Base-by-base conservation (phyloP, 257 asterid species). In the Orobanche coerulescens region DNA sequence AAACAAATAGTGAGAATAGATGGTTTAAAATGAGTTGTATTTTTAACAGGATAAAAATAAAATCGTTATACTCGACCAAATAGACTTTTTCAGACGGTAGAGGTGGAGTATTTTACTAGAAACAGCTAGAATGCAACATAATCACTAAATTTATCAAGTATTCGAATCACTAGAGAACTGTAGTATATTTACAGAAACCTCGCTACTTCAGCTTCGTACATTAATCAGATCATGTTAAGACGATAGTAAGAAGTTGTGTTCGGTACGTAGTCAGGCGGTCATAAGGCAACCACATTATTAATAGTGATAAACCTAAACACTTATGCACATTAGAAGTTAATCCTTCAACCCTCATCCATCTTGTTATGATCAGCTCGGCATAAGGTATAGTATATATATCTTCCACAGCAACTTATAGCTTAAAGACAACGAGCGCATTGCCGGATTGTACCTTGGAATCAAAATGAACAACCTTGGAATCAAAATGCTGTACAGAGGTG, bases 401-500 rank as follows among this genome's bases (percentile, higher is more conserved):
- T 46, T 67, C 51, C 65, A 68, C 54, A 54, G 69, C 64, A 48
- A 69, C 50, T 26, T 42, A 51, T 40, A 47, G 28, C 65, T 69
- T 46, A 67, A 66, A 72, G 62, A 60, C 59, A 9, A 51, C 25
- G 71, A 68, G 25, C 20, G 54, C 14, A 43, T 43, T 2, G 15
- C 28, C 54, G 8, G 28, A 9, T 47, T 47, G 54, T 18, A 19
- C 54, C 11, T 47, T 10, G 25, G 54, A n/a, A n/a, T n/a, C n/a
- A n/a, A n/a, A n/a, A n/a, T n/a, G n/a, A n/a, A n/a, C n/a, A n/a
- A n/a, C n/a, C n/a, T n/a, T n/a, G n/a, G 30, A 6, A n/a, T 86
- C 81, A 86, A 70, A 86, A 86, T 49, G 95, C 95, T 78, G 87
- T 80, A 76, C 95, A 87, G 75, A 87, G 95, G 70, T 75, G 81